These are phyloP conservation scores for Simplicillium sp. DNA, from an alignment of 2,329 filamentous ascomycete genomes.

Conservation along the genomic window DNA sequence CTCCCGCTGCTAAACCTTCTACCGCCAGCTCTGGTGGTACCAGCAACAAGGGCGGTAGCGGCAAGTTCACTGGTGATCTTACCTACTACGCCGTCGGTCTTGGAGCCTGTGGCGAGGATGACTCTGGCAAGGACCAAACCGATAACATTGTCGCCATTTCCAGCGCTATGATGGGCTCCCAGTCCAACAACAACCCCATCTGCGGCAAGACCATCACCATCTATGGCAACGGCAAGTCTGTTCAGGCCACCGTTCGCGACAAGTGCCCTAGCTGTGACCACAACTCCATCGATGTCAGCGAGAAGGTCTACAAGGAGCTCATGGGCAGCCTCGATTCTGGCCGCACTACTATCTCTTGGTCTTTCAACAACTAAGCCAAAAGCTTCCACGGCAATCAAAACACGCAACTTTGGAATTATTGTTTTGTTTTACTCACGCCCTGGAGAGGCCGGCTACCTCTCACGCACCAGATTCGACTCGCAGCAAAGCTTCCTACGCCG, in stretches of 20 bases:
- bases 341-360: conserved; percentile 33
- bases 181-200: conserved; percentile 58
- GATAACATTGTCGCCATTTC: conserved; percentile 64
- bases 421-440: too few species aligned
- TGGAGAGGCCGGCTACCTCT: too few species aligned
- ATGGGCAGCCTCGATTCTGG: conserved; percentile 35
- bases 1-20: conserved; percentile 6
- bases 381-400: not conserved
- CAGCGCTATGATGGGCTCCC: conserved; percentile 48
- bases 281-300: conserved; percentile 50
- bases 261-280: conserved; percentile 62
- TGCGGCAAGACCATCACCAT: conserved; percentile 64
- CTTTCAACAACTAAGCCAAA: conserved; percentile 29
- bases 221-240: conserved; percentile 45
- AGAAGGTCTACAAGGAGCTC: conserved; percentile 45
- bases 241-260: conserved; percentile 55
- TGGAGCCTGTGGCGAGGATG: conserved; percentile 58
- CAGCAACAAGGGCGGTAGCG: conserved; percentile 10
- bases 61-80: conserved; percentile 48
- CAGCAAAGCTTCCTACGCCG: too few species aligned
- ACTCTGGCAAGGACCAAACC: conserved; percentile 41
- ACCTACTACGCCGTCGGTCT: conserved; percentile 66
- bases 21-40: conserved; percentile 2
- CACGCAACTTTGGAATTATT: not conserved
- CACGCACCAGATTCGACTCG: too few species aligned